Evolutionary conservation across 2,329 filamentous ascomycete genomes (phyloP), one percentile per base, ranked within the genome.

Genomic region (Byssoonygena ceratinophila): DNA sequence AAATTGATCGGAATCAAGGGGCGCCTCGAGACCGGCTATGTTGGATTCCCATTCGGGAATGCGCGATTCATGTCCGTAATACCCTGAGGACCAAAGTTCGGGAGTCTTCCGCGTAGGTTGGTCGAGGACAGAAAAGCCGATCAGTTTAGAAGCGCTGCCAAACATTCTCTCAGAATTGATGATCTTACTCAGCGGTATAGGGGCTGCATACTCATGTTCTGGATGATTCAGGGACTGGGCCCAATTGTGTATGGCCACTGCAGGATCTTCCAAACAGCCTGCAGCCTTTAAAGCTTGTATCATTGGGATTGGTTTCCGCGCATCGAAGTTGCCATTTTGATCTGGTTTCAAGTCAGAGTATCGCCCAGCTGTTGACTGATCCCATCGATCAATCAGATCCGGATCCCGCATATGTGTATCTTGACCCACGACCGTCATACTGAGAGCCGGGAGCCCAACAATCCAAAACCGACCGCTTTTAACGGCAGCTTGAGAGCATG

Each of bases 181-280:
- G 11, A 20, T 25, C 25, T 36, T 18, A 20, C 14, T 45, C 27
- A 29, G n/a, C 20, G 39, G 7, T 23, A 45, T 37, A 18, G 31
- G 49, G 39, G 22, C 16, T 27, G 37, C 49, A 51, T 51, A 51
- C 49, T 36, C 40, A 45, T 49, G 16, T 40, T 40, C 44, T 9
- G 16, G 25, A 40, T 50, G 39, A 25, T 32, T 23, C 9, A 43
- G 27, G 11, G 47, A 6, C 16, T 12, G 37, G 4, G 36, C 23
- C 47, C 47, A 43, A 50, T 45, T 25, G 22, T 37, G 12, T 34
- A 45, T 25, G 23, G 23, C 16, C 6, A 9, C 39, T 12, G 39
- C 9, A 18, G 8, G 2, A 22, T 37, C 49, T 39, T 37, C 40
- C 22, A 45, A 36, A 37, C 22, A 12, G 29, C 16, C 16, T 11